Base-by-base conservation (phyloP, 2,329 filamentous ascomycete species). In the Colletotrichum destructivum region DNA sequence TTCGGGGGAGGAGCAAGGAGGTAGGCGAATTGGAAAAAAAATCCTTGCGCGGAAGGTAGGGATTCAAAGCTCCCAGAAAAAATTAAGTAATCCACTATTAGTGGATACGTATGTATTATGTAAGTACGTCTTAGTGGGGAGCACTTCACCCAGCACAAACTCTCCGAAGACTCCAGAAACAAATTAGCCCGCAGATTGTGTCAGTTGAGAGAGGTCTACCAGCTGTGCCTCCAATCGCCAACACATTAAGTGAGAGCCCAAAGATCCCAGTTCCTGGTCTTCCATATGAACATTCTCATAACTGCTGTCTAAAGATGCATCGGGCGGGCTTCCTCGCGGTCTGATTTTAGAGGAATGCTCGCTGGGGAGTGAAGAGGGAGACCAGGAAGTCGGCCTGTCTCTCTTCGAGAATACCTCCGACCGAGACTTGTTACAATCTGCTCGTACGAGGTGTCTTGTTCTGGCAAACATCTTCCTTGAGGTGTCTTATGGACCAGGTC, bases 251-350 rank as follows among this genome's bases (percentile, higher is more conserved):
- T 2, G 66, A 69, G 0, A 16, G 52, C 35, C 60, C 42, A 69
- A 3, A 73, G 11, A 12, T 71, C 62, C 71, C 67, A 71, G 6
- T 73, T 71, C 13, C 40, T 52, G 9, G 62, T 57, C 49, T 66
- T 66, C 67, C 71, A 64, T 12, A 38, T 12, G 2, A 47, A 8
- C 82, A 85, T 85, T 18, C 83, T 77, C 72, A 78, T 78, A 70
- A 85, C 82, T 0, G 84, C 83, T 2, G 83, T 85, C 75, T 85
- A 81, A 13, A 85, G 75, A 71, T 86, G 83, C 81, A 84, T 84
- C 2, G 82, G 81, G 1, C 77, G 75, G 2, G 76, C 9, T 35
- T 8, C 8, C 31, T 35, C 31, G 31, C 31, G 31, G 8, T 35
- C 7, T 35, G 57, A 52, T 83, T 81, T 21, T 78, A 79, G 3